Evolutionary conservation across 306 rosid genomes (phyloP).

Genomic region (Delonix regia): DNA sequence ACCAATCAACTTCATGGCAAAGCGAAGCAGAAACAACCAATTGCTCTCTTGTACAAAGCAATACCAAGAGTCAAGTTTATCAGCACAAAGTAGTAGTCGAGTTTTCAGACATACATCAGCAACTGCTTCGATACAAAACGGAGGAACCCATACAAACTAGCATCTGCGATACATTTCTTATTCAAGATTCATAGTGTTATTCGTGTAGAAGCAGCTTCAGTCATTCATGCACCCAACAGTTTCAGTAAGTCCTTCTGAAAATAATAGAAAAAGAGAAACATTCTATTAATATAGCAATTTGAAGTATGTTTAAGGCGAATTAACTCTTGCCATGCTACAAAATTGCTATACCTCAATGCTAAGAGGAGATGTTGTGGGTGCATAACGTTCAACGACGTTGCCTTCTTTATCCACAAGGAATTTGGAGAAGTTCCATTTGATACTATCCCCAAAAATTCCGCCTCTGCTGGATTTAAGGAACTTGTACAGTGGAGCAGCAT

Average conservation of each 20-base stretch:
- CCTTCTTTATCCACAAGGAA: conserved; percentile 77
- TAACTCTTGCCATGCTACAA: background rate
- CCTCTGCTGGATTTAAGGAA: conserved; percentile 79
- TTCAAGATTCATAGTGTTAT: conserved; percentile 8
- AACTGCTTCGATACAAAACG: background rate
- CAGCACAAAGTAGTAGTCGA: background rate
- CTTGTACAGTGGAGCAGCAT: conserved; percentile 69
- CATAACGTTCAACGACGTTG: conserved; percentile 68
- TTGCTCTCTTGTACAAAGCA: background rate
- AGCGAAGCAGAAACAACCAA: too few species aligned
- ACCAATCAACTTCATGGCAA: background rate
- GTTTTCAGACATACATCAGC: background rate
- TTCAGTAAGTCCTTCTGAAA: conserved; percentile 51
- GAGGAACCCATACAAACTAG: background rate
- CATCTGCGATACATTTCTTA: conserved; percentile 29
- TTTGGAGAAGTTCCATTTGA: conserved; percentile 84
- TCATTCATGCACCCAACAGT: conserved; percentile 39
- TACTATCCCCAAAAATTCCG: conserved; percentile 59
- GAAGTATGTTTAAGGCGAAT: background rate
- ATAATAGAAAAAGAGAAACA: background rate
- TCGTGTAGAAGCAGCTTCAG: conserved; percentile 19
- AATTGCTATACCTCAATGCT: conserved; percentile 62
- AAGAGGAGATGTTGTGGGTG: conserved; percentile 79
- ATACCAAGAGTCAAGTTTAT: background rate
- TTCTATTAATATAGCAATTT: background rate